Base-by-base conservation (phyloP, 1,284 basidiomycete species). In the Ustilago nuda region DNA sequence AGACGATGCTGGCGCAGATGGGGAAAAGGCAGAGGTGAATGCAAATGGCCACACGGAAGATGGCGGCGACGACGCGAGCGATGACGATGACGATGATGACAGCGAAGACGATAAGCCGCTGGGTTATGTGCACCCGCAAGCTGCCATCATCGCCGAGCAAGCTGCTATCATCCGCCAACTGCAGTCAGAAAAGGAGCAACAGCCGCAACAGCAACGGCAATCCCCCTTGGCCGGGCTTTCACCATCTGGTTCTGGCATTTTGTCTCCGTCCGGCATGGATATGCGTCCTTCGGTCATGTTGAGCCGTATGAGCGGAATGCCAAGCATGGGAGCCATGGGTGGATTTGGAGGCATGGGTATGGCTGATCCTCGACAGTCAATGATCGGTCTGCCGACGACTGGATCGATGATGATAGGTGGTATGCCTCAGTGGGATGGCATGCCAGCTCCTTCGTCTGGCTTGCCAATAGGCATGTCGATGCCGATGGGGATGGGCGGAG, bases 101-200 rank as follows among this genome's bases (percentile, higher is more conserved):
- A 80, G 79, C 41, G 81, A 84, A 39, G 81, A 79, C 53, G 71
- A 82, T 64, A 58, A 63, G 51, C 82, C 83, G 6, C 68, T 85
- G 8, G 84, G 82, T 33, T 64, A 63, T 9, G 66, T 66, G 13
- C 83, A 84, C 48, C 82, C 82, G 1, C 82, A 85, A 43, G 83
- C 84, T 0, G 84, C 82, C 15, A 79, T 85, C 66, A 84, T 85
- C 46, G 83, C 83, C 7, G 81, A 84, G 57, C 83, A 85, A 46
- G 80, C 82, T 4, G 82, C 81, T 4, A 52, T 82, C 19, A 84
- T 85, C 39, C 62, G 78, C 37, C 80, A 78, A 41, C 67, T 85
- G 27, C 72, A 80, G 56, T 66, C 63, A 12, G 82, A 84, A 43
- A 80, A 69, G 59, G 65, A 72, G 52, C 72, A 79, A 57, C 65